Conservation (phyloP, 305 asterid species). For the Solanum hybrid region DNA sequence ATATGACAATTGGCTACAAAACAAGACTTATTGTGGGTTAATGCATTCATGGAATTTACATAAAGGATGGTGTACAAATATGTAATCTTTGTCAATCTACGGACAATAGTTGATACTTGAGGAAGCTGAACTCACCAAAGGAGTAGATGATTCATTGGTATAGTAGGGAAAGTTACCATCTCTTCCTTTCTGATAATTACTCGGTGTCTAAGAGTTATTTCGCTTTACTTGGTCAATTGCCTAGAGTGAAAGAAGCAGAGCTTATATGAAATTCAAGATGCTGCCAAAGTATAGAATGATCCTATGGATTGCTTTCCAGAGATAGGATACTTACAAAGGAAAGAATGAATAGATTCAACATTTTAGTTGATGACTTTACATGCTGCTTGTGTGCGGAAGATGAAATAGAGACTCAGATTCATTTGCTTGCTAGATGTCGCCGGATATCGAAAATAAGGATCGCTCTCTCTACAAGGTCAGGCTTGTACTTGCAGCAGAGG, state of each 20-base stretch:
- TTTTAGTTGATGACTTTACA: neutral
- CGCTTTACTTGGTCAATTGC: neutral
- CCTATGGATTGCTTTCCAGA: neutral
- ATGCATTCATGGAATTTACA: neutral
- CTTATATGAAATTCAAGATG: neutral
- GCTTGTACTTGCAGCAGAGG: neutral
- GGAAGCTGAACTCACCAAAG: neutral
- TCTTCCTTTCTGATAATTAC: neutral
- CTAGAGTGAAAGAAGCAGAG: neutral
- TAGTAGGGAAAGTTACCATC: neutral
- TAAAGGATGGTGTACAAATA: neutral
- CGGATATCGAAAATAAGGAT: neutral
- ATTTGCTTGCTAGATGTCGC: neutral
- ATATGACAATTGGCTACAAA: neutral
- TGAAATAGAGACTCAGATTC: neutral
- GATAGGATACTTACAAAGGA: neutral
- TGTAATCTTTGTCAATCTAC: neutral
- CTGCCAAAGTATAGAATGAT: neutral
- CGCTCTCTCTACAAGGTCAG: neutral
- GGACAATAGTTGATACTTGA: neutral
- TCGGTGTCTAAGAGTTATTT: neutral
- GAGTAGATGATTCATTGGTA: neutral
- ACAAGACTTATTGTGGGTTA: neutral
- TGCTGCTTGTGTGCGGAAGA: neutral
- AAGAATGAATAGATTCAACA: neutral